These are phyloP conservation scores for Mycena olivaceomarginata DNA, from an alignment of 768 basidiomycete species.

Conservation along the genomic window DNA sequence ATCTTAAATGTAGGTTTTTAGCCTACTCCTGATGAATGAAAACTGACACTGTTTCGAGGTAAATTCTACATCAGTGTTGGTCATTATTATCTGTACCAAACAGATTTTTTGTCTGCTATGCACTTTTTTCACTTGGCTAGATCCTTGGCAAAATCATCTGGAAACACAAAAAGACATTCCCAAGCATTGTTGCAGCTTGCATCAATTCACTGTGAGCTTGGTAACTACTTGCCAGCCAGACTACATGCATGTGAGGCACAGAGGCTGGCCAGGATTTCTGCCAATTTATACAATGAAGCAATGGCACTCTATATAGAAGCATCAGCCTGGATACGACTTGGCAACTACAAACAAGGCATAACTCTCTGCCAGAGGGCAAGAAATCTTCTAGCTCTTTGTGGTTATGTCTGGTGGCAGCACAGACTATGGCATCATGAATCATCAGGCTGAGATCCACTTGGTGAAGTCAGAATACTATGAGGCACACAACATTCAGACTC, in stretches of 20 bases:
- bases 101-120: neutral
- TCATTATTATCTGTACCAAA: neutral
- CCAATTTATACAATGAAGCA: too few species aligned
- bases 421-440: neutral
- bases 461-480: too few species aligned
- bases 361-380: neutral
- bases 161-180: neutral
- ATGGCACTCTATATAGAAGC: neutral
- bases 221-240: too few species aligned
- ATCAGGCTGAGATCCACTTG: slow-evolving; percentile 4
- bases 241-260: too few species aligned
- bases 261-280: too few species aligned
- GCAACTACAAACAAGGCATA: too few species aligned
- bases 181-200: too few species aligned
- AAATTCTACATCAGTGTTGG: neutral
- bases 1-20: neutral
- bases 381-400: neutral
- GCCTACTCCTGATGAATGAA: neutral
- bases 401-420: neutral
- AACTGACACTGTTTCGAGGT: too few species aligned
- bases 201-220: too few species aligned
- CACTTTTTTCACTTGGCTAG: neutral
- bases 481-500: too few species aligned
- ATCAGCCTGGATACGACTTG: neutral
- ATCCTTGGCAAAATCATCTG: neutral